phyloP scores from a whole-genome alignment of 768 basidiomycete species.

The Lactifluus echinatus region DNA sequence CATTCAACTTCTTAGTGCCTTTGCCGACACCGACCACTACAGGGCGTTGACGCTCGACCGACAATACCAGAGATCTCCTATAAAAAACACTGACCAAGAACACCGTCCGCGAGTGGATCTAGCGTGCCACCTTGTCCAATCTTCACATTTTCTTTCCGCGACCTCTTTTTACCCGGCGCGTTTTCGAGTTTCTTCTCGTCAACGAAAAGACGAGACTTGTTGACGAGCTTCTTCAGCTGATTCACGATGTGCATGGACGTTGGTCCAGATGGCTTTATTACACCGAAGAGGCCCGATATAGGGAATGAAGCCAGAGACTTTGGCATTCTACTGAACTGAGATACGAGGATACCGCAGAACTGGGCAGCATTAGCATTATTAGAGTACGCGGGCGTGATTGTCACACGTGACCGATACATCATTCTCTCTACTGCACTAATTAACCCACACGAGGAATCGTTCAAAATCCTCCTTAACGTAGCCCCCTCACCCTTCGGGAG shows the following conservation, averaged over 20 bases:
- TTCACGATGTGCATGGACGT: constrained; percentile 89
- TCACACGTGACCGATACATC: neutral
- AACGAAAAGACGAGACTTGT: constrained; percentile 69
- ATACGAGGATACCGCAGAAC: neutral
- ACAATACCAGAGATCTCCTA: neutral
- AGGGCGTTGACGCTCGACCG: neutral
- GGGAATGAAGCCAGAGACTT: constrained; percentile 38
- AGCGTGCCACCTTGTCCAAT: constrained; percentile 92
- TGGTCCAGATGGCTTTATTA: constrained; percentile 87
- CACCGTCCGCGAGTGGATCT: constrained; percentile 94
- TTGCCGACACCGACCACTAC: constrained; percentile 83
- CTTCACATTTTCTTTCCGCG: constrained; percentile 48
- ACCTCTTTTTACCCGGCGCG: constrained; percentile 38
- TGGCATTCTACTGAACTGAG: constrained; percentile 3
- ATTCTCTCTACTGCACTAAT: neutral
- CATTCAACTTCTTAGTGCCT: constrained; percentile 78
- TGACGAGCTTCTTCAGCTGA: constrained; percentile 71
- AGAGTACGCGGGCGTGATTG: too few species aligned
- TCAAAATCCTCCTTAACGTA: neutral
- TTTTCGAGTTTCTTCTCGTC: constrained; percentile 49
- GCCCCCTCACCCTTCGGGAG: neutral
- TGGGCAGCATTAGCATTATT: too few species aligned
- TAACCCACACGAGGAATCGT: neutral
- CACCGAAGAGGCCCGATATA: constrained; percentile 74
- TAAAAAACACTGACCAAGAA: constrained; percentile 53